These are phyloP conservation scores for Biancaea sappan DNA, from an alignment of 306 rosid genomes.

Conservation along the genomic window DNA sequence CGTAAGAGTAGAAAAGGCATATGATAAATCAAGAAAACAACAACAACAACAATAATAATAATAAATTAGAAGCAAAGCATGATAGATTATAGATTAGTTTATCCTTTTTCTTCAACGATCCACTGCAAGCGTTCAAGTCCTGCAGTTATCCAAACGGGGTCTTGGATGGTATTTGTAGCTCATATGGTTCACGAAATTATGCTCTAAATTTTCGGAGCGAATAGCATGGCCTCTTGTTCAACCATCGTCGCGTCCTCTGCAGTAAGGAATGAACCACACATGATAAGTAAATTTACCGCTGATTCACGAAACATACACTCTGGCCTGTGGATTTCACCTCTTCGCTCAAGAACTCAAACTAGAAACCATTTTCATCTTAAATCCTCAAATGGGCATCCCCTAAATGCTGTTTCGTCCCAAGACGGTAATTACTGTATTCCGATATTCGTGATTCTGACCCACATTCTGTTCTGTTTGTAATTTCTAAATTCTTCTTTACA, in stretches of 20 bases:
- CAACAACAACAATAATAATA: too few relatives aligned
- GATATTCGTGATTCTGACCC: background rate
- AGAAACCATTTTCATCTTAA: conserved; percentile 61
- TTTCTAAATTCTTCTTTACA: background rate
- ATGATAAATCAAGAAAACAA: too few relatives aligned
- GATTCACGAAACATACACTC: conserved; percentile 38
- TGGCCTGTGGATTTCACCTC: conserved; percentile 43
- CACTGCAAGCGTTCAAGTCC: conserved; percentile 35
- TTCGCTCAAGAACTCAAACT: conserved; percentile 38
- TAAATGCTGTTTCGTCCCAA: conserved; percentile 61
- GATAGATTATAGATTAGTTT: background rate
- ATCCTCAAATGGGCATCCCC: conserved; percentile 80
- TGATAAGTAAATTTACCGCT: conserved; percentile 37
- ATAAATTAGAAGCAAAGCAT: background rate
- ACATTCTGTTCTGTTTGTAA: background rate
- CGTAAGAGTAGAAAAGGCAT: too few relatives aligned
- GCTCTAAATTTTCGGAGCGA: background rate
- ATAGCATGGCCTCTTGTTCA: conserved; percentile 67
- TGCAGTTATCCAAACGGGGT: background rate
- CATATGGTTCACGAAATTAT: background rate
- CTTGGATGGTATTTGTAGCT: conserved; percentile 13
- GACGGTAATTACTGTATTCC: conserved; percentile 59
- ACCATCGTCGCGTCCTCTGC: conserved; percentile 44
- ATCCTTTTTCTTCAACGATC: conserved; percentile 27
- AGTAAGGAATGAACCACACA: conserved; percentile 44